Percentiles rank a stretch among this genome's conserved stretches.
phyloP scores from a whole-genome alignment of 768 basidiomycete genomes.

The Amanita pseudoporphyria region DNA sequence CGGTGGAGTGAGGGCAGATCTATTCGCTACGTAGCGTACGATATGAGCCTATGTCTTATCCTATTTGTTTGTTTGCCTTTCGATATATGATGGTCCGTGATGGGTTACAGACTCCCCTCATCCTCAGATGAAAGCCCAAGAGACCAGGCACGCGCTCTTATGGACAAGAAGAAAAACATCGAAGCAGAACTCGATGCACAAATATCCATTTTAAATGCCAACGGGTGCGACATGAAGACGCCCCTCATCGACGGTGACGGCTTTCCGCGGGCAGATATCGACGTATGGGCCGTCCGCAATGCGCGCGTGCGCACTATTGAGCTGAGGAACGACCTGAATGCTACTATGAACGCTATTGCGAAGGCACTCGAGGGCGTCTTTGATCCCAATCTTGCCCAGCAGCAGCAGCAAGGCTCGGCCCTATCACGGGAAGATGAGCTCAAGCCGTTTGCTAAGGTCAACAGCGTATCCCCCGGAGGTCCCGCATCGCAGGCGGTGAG shows the following conservation, averaged over 20 bases:
- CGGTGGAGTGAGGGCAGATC: too few species aligned
- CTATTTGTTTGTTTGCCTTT: too few species aligned
- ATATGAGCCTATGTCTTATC: too few species aligned
- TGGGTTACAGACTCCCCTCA: constrained; percentile 39
- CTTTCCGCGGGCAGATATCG: constrained; percentile 82
- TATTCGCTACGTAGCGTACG: too few species aligned
- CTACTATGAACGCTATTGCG: constrained; percentile 56
- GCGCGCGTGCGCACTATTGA: constrained; percentile 75
- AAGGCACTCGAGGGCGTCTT: constrained; percentile 64
- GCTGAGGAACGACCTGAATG: constrained; percentile 68
- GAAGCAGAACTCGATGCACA: constrained; percentile 63
- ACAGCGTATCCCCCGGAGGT: constrained; percentile 69
- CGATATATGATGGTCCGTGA: constrained; percentile 12
- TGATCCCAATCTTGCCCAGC: constrained; percentile 30
- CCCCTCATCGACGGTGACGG: constrained; percentile 82
- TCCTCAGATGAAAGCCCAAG: constrained; percentile 28
- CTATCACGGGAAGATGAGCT: constrained; percentile 6
- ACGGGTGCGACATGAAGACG: constrained; percentile 55
- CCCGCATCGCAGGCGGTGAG: constrained; percentile 77
- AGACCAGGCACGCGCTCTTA: constrained; percentile 54
- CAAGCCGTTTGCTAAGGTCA: constrained; percentile 70
- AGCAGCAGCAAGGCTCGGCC: constrained; percentile 9
- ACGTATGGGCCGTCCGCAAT: constrained; percentile 67
- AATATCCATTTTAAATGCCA: constrained; percentile 49
- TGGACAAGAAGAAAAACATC: constrained; percentile 60